phyloP scores from a whole-genome alignment of 2,329 filamentous ascomycete species.

The Arachnopeziza araneosa region DNA sequence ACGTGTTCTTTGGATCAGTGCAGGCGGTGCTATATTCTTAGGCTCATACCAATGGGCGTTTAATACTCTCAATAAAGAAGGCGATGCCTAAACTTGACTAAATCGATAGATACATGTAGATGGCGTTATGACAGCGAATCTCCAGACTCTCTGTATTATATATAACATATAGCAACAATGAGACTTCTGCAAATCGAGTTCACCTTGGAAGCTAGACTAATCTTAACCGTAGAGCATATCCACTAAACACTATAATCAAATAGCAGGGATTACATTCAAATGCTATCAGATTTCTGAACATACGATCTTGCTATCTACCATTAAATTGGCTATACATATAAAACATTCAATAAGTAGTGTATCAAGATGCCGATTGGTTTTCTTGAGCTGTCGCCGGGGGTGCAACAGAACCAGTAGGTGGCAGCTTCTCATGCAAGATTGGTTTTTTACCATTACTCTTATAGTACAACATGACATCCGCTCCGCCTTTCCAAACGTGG shows the following conservation, averaged over 20 bases:
- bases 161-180: not conserved
- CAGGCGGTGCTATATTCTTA: conserved; percentile 89
- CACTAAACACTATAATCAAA: too few relatives aligned
- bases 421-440: conserved; percentile 17
- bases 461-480: conserved; percentile 86
- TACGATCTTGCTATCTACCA: not conserved
- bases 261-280: not conserved
- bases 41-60: conserved; percentile 88
- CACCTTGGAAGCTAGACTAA: not conserved
- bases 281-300: not conserved
- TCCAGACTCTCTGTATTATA: not conserved
- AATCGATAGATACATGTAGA: conserved; percentile 15
- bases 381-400: conserved; percentile 1
- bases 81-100: not conserved
- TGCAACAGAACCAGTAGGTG: conserved; percentile 2
- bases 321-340: not conserved
- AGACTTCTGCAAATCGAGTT: not conserved
- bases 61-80: conserved; percentile 53
- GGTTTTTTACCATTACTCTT: conserved; percentile 62
- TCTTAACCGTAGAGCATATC: too few relatives aligned
- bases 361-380: not conserved
- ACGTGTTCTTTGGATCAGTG: conserved; percentile 88
- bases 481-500: conserved; percentile 92
- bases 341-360: not conserved
- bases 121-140: conserved; percentile 7